phyloP scores from a whole-genome alignment of 2,329 filamentous ascomycete genomes.

The Sarocladium strictum region DNA sequence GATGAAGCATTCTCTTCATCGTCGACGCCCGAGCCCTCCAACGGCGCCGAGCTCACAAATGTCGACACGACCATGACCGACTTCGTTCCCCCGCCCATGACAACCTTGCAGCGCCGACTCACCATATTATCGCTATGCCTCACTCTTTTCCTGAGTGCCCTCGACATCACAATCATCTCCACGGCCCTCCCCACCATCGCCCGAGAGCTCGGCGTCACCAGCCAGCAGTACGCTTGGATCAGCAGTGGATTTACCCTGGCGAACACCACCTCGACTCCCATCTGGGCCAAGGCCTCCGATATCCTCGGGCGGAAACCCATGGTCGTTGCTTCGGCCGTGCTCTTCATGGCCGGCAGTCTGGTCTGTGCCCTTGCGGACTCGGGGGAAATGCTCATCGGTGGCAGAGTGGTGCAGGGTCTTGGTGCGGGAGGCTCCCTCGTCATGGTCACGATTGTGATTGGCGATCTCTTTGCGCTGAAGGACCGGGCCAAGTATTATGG shows the following conservation, averaged over 20 bases:
- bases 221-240: conserved; percentile 22
- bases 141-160: conserved; percentile 18
- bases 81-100: background rate
- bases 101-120: background rate
- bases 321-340: conserved; percentile 24
- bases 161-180: conserved; percentile 22
- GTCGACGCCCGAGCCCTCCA: background rate
- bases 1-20: background rate
- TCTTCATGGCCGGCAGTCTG: conserved; percentile 32
- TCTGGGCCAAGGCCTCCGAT: conserved; percentile 27
- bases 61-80: background rate
- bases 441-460: conserved; percentile 29
- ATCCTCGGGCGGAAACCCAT: conserved; percentile 35
- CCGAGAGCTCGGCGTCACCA: conserved; percentile 15
- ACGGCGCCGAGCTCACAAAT: background rate
- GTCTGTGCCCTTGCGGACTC: conserved; percentile 25
- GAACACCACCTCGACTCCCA: conserved; percentile 4
- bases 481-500: conserved; percentile 40
- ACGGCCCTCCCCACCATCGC: conserved; percentile 23
- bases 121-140: conserved; percentile 14
- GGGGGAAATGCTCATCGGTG: conserved; percentile 30
- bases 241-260: conserved; percentile 20
- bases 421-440: conserved; percentile 30
- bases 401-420: conserved; percentile 26
- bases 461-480: conserved; percentile 29